phyloP scores from a whole-genome alignment of 805 yeast species.

The Isabelozyma heimii region DNA sequence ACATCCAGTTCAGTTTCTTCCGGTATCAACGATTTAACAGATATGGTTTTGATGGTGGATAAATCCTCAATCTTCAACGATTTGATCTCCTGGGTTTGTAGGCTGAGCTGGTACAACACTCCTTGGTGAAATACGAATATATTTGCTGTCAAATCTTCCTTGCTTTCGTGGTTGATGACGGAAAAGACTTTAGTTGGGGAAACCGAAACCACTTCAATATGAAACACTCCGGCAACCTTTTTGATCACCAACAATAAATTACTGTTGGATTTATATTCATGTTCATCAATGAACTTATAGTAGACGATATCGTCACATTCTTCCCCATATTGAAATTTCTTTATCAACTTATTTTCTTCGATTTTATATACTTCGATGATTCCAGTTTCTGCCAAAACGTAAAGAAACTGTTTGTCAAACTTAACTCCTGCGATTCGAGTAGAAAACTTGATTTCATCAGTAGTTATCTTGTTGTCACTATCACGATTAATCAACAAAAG shows the following conservation, averaged over 20 bases:
- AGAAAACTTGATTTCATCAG: conserved; percentile 10
- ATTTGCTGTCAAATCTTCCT: not conserved
- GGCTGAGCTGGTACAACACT: conserved; percentile 21
- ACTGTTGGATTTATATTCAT: conserved; percentile 7
- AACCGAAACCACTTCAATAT: not conserved
- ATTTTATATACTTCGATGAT: conserved; percentile 16
- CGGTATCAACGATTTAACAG: conserved; percentile 14
- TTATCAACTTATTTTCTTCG: conserved; percentile 11
- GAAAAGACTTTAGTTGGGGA: not conserved
- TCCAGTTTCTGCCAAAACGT: conserved; percentile 28
- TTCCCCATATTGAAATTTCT: conserved; percentile 12
- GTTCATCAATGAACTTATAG: conserved; percentile 23
- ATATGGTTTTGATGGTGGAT: conserved; percentile 13
- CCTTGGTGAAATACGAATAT: conserved; percentile 24
- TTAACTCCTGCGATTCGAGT: conserved; percentile 18
- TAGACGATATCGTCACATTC: conserved; percentile 23
- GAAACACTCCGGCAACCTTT: conserved; percentile 1
- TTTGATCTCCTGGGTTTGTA: conserved; percentile 10
- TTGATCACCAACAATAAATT: conserved; percentile 9
- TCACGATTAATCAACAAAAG: conserved; percentile 20
- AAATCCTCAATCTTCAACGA: conserved; percentile 23
- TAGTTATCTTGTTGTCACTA: conserved; percentile 2
- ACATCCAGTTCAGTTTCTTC: not conserved
- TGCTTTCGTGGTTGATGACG: not conserved
- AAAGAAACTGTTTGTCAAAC: conserved; percentile 21